Percentiles rank a stretch among this genome's conserved stretches.
Conservation (phyloP, 2,329 filamentous ascomycete genomes). For the Alternaria arborescens region DNA sequence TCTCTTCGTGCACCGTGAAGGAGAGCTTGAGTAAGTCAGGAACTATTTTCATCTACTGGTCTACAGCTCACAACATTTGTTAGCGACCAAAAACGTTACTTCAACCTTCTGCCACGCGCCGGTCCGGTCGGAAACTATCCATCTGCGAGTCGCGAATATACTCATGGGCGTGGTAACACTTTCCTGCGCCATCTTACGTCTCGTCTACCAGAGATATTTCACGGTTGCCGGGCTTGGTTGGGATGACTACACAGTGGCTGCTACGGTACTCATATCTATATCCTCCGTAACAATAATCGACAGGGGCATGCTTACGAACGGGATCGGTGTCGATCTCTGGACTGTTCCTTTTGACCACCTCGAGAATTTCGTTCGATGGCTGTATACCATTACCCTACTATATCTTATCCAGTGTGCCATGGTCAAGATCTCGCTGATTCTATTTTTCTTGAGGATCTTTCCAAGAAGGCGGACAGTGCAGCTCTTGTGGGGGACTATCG, state of each 20-base stretch:
- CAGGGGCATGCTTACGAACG: slow-evolving; percentile 29
- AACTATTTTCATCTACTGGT: background rate
- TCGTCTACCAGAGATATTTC: slow-evolving; percentile 45
- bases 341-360: slow-evolving; percentile 53
- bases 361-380: slow-evolving; percentile 49
- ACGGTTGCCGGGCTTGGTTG: slow-evolving; percentile 12
- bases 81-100: slow-evolving; percentile 53
- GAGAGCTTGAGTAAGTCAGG: background rate
- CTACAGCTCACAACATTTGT: background rate
- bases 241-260: slow-evolving; percentile 26
- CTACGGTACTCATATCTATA: slow-evolving; percentile 44
- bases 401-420: slow-evolving; percentile 37
- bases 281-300: slow-evolving; percentile 19
- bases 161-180: slow-evolving; percentile 44
- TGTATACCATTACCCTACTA: slow-evolving; percentile 40
- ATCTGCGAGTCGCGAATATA: slow-evolving; percentile 41
- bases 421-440: slow-evolving; percentile 35
- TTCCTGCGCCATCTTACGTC: slow-evolving; percentile 41
- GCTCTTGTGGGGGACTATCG: slow-evolving; percentile 21
- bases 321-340: slow-evolving; percentile 62
- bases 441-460: slow-evolving; percentile 39
- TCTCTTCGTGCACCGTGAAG: background rate
- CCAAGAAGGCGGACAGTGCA: slow-evolving; percentile 23
- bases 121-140: slow-evolving; percentile 41
- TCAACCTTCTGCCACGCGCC: slow-evolving; percentile 46